phyloP scores from a whole-genome alignment of 176 grass and related monocot species.

The Oryza meyeriana region DNA sequence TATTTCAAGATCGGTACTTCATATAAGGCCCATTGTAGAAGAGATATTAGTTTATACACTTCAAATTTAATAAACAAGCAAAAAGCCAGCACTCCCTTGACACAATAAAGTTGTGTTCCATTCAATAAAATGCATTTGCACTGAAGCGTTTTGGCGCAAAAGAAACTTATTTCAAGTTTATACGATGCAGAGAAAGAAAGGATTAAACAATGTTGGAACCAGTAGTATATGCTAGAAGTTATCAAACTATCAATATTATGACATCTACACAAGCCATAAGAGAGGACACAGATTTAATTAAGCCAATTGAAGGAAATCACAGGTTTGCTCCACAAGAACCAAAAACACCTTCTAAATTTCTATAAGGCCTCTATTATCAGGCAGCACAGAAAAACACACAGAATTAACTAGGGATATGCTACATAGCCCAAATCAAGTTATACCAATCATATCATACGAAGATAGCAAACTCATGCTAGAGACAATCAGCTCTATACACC shows the following conservation, averaged over 20 bases:
- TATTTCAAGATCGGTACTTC: conserved; percentile 48
- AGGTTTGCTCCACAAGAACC: conserved; percentile 5
- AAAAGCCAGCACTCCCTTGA: neutral
- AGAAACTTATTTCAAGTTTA: neutral
- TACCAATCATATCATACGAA: neutral
- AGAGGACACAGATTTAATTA: neutral
- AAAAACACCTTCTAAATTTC: neutral
- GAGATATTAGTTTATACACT: conserved; percentile 48
- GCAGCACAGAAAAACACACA: neutral
- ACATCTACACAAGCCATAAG: neutral
- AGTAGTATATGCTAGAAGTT: neutral
- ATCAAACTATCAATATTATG: neutral
- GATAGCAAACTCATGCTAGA: neutral
- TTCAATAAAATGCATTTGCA: neutral
- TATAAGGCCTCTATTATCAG: neutral
- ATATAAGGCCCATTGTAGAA: conserved; percentile 38
- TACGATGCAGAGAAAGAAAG: neutral
- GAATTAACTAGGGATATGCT: neutral
- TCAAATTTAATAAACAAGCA: conserved; percentile 1
- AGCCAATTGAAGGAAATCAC: neutral
- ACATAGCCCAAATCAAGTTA: neutral
- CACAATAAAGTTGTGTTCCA: neutral
- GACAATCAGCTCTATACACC: neutral
- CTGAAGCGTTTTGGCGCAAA: neutral
- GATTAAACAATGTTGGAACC: neutral